These are phyloP conservation scores for Carex myosuroides DNA, from an alignment of 176 grass and related monocot genomes.

Conservation along the genomic window DNA sequence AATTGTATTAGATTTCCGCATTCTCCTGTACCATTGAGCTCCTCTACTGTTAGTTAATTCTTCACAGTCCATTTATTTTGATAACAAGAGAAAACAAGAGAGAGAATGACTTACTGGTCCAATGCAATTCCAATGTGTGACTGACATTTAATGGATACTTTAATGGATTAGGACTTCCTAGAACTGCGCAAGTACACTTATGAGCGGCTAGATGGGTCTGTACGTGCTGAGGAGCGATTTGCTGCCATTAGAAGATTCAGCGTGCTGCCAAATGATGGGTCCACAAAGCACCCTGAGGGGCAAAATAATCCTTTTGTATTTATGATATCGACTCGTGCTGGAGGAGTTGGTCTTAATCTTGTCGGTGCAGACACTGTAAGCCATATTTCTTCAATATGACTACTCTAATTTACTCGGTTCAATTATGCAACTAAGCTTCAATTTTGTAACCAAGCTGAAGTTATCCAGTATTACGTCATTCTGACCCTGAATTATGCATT, in stretches of 20 bases:
- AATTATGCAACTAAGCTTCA: background rate
- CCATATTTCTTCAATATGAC: conserved; percentile 18
- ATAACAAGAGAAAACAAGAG: background rate
- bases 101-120: background rate
- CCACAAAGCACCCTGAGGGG: conserved; percentile 33
- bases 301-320: conserved; percentile 77
- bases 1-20: background rate
- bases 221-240: conserved; percentile 94
- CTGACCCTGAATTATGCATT: background rate
- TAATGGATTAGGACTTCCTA: conserved; percentile 68
- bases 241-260: conserved; percentile 90
- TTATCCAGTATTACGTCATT: background rate
- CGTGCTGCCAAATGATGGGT: conserved; percentile 31
- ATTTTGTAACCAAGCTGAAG: conserved; percentile 20
- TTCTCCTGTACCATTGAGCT: background rate
- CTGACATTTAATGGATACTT: background rate
- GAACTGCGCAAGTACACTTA: conserved; percentile 87
- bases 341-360: conserved; percentile 95
- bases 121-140: background rate
- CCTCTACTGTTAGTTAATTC: background rate
- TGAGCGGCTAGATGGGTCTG: conserved; percentile 86
- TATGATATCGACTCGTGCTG: conserved; percentile 98
- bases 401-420: background rate
- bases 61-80: background rate
- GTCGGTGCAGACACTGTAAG: conserved; percentile 96